Base-by-base conservation (phyloP, 768 basidiomycete species). In the Pulveroboletus sp. region DNA sequence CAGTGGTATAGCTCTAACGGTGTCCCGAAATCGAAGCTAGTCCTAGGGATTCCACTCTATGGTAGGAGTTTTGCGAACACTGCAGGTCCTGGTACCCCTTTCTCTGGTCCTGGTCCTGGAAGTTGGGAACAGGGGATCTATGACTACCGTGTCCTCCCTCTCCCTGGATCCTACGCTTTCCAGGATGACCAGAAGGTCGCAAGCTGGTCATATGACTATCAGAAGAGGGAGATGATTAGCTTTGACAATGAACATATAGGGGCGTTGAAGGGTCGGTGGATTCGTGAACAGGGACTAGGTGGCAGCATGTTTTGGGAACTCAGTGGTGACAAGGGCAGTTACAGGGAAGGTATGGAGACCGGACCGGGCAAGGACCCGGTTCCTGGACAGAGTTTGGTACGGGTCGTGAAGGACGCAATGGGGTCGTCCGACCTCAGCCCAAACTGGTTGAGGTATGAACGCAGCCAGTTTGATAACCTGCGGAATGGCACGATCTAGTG, bases 271-370 rank as follows among this genome's bases (percentile, higher is more conserved):
- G 90, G 88, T 13, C 76, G 78, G 50, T 97, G 86, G 73, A 93
- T 98, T 62, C 73, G 73, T 59, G 75, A 79, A 32, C 79, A 86
- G 62, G 79, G 81, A 0, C 71, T 98, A 5, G 90, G 89, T 6
- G 96, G 96, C 0, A 88, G 86, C 48, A 99, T 99, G 96, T 86
- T 86, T 58, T 93, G 90, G 91, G 91, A 94, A 66, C 73, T 95
- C 37, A 87, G 85, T 57, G 92, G 90, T 3, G 95, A 97, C 70
- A 91, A 92, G 65, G 81, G 81, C 1, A 70, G 71, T 5, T 58
- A 66, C 28, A 77, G 87, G 45, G 81, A 86, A 35, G 86, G 80
- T 13, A 84, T 90, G 81, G 88, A 91, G 55, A 69, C 70, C 8
- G 86, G 88, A 3, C 75, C 70, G 1, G 89, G 89, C 2, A 93